Evolutionary conservation across 352 stramenopile species (phyloP), one percentile per base, ranked within the genome.

Genomic region (Globisporangium paddicum): DNA sequence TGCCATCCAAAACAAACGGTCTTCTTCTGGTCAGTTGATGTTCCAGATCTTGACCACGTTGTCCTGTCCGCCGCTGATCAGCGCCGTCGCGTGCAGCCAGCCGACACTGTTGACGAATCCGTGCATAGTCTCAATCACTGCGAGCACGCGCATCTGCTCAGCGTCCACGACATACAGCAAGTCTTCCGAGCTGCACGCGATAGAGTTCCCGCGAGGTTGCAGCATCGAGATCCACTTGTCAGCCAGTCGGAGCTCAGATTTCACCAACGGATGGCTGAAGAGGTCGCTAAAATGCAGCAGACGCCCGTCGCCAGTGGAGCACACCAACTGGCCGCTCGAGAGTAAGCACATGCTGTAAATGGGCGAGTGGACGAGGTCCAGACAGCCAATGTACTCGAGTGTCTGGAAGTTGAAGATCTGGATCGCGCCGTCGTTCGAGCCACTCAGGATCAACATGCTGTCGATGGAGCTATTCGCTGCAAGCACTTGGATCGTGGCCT

Each of bases 381-480:
- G 42, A 1, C 62, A 68, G 5, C 73, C 71, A n/a, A 87, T 53
- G 44, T 86, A 71, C 28, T 76, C 51, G 25, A 82, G 62, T 1
- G 65, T 75, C 16, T 51, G 55, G 0, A 70, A 61, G 28, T 81
- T 75, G 55, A 89, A 92, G 38, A 84, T 68, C 38, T 92, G 82
- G 40, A 92, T 88, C 5, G 72, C 84, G 0, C 80, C 78, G 30
- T 92, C 79, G 64, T 79, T 92, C n/a, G 82, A 92, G 21, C 78
- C 75, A 32, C 73, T 88, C 19, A 83, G 66, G 5, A 89, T 64
- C n/a, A 81, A 38, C 21, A 46, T 42, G 28, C 52, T n/a, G 6
- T 64, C 49, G 14, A 30, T 5, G 2, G 28, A 60, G 18, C 21
- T 45, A n/a, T 40, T 57, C 9, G 55, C 45, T 1, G 67, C 50